A percentile compares a stretch with the other conserved stretches of the same genome.
Conservation (phyloP, 495 filamentous ascomycete species). For the Penicillium parvum region DNA sequence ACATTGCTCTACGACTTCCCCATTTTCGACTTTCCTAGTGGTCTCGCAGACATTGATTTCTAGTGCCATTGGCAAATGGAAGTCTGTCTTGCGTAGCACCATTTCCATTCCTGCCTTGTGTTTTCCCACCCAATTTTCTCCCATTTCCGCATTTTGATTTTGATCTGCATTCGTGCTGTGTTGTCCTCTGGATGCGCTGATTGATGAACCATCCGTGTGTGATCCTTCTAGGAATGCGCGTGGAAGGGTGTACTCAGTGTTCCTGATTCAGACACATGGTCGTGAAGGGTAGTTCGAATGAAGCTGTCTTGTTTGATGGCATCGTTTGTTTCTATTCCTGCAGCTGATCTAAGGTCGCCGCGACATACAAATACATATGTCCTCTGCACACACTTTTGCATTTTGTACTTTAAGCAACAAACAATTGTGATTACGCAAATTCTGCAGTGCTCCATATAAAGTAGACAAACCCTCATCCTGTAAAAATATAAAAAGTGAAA, state of each 20-base stretch:
- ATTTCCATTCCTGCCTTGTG: slow-evolving; percentile 25
- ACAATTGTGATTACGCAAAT: no score
- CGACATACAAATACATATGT: no score
- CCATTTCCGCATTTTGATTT: slow-evolving; percentile 10
- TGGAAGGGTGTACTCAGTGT: neutral
- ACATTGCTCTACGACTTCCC: slow-evolving; percentile 11
- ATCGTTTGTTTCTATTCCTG: no score
- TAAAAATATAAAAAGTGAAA: no score
- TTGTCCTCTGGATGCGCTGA: slow-evolving; percentile 3
- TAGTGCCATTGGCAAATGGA: neutral
- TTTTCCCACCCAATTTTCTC: slow-evolving; percentile 20
- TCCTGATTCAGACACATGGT: no score
- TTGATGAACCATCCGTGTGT: neutral
- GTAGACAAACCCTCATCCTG: no score
- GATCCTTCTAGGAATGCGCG: neutral
- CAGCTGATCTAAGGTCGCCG: no score
- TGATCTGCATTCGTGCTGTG: slow-evolving; percentile 9
- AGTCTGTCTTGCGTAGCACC: neutral
- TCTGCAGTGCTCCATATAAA: no score
- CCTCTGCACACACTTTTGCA: no score
- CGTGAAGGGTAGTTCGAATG: no score
- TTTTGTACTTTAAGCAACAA: no score
- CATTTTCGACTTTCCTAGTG: slow-evolving; percentile 3
- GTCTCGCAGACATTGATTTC: slow-evolving; percentile 5
- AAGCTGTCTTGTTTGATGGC: no score